Conservation (phyloP, 768 basidiomycete species). For the Lactifluus piperatus region DNA sequence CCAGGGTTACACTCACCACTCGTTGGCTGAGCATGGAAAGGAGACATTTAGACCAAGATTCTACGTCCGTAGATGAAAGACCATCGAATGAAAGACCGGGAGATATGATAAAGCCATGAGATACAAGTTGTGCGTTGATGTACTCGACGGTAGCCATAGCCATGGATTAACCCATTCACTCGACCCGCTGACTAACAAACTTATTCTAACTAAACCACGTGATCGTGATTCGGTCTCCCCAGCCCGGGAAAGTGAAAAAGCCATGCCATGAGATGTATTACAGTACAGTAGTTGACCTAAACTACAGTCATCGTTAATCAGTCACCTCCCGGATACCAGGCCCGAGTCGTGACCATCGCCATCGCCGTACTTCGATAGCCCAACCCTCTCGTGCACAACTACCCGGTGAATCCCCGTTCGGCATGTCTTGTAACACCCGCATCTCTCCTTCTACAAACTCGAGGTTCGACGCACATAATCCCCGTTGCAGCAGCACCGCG, state of each 20-base stretch:
- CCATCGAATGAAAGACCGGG: constrained; percentile 67
- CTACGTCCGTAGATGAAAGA: constrained; percentile 43
- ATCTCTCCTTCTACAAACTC: constrained; percentile 26
- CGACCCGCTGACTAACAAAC: too few species aligned
- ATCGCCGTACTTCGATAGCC: constrained; percentile 27
- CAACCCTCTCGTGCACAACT: constrained; percentile 25
- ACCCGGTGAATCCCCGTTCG: constrained; percentile 9
- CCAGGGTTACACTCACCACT: constrained; percentile 44
- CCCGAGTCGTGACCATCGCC: constrained; percentile 25
- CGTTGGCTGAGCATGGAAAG: constrained; percentile 67
- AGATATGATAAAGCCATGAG: constrained; percentile 63
- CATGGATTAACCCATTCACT: too few species aligned
- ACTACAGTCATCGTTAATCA: too few species aligned
- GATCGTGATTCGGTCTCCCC: too few species aligned
- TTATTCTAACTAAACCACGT: neutral
- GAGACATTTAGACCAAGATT: constrained; percentile 63
- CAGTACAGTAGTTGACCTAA: too few species aligned
- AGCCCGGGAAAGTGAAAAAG: too few species aligned
- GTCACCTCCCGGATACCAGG: too few species aligned
- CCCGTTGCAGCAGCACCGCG: constrained; percentile 5
- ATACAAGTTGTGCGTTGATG: constrained; percentile 72
- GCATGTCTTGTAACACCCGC: constrained; percentile 21
- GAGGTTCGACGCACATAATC: constrained; percentile 19
- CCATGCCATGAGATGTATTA: too few species aligned
- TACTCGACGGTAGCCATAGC: too few species aligned